phyloP scores from a whole-genome alignment of 2,329 filamentous ascomycete species.

The Amauroascus verrucosus region DNA sequence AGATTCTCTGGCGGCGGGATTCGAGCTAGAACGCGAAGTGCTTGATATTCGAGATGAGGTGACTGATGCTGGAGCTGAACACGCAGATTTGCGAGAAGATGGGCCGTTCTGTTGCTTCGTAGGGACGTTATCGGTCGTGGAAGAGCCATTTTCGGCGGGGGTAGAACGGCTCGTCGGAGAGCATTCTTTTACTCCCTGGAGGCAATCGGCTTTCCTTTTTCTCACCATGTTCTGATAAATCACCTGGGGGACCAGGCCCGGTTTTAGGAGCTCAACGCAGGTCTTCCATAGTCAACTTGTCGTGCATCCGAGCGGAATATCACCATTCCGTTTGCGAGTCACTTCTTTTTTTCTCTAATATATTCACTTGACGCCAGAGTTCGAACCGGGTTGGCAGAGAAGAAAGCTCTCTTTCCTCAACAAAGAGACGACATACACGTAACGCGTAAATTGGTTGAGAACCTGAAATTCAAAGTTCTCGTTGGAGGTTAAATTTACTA shows the following conservation, averaged over 20 bases:
- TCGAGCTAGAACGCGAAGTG: constrained; percentile 17
- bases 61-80: constrained; percentile 2
- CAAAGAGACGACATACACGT: too few relatives aligned
- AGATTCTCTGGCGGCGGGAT: not conserved
- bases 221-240: constrained; percentile 5
- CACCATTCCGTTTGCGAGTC: not conserved
- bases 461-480: too few relatives aligned
- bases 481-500: too few relatives aligned
- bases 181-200: not conserved
- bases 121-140: not conserved
- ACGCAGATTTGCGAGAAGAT: not conserved
- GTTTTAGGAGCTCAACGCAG: not conserved
- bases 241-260: not conserved
- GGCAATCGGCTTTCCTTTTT: constrained; percentile 16
- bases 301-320: not conserved
- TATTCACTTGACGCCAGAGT: too few relatives aligned
- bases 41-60: constrained; percentile 9
- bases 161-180: not conserved
- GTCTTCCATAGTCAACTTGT: not conserved
- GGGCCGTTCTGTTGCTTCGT: constrained; percentile 11
- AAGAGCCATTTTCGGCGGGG: not conserved
- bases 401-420: too few relatives aligned
- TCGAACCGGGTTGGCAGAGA: too few relatives aligned
- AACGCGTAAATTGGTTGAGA: too few relatives aligned
- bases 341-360: too few relatives aligned